Conservation (phyloP, 2,329 filamentous ascomycete species). For the Aspergillus spinulosporus region DNA sequence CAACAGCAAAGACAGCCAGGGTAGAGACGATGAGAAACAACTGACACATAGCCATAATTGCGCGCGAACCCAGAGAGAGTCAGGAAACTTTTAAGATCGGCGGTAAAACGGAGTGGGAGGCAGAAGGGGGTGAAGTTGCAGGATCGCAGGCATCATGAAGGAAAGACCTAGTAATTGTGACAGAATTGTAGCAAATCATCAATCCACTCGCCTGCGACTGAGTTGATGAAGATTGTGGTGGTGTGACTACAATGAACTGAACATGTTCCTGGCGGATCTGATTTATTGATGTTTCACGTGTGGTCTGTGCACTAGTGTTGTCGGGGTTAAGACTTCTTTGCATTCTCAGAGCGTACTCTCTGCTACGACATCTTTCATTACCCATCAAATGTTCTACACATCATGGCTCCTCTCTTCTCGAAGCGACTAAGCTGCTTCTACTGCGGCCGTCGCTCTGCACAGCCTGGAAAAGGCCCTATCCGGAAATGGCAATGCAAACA, state of each 20-base stretch:
- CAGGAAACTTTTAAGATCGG: neutral
- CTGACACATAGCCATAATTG: neutral
- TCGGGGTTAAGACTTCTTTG: constrained; percentile 26
- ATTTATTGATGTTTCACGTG: neutral
- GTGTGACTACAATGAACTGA: neutral
- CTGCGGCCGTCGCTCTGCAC: constrained; percentile 69
- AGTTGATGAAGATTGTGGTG: neutral
- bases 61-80: too few species aligned
- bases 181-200: neutral
- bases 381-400: constrained; percentile 18
- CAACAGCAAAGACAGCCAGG: neutral
- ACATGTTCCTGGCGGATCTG: neutral
- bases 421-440: constrained; percentile 73
- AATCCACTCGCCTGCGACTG: neutral
- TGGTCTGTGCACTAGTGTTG: constrained; percentile 26
- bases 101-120: neutral
- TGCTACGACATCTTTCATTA: constrained; percentile 7
- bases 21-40: neutral
- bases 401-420: constrained; percentile 45
- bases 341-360: constrained; percentile 22
- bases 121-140: neutral
- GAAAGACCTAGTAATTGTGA: neutral
- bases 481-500: constrained; percentile 70
- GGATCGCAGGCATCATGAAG: neutral
- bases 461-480: constrained; percentile 58